phyloP scores from a whole-genome alignment of 257 asterid species.

The Cinchona pubescens region DNA sequence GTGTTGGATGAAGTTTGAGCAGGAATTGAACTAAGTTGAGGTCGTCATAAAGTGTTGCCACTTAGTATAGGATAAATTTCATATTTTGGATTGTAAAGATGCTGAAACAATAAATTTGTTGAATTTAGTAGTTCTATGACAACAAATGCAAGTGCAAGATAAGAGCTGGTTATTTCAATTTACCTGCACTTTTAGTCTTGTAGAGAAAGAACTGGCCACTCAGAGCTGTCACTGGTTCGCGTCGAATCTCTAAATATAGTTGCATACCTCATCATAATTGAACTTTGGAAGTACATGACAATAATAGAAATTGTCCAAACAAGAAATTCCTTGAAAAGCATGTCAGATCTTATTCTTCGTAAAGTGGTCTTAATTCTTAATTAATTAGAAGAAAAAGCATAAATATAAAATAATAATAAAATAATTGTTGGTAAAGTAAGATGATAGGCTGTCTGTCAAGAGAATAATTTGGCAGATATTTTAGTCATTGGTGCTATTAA shows the following conservation, averaged over 20 bases:
- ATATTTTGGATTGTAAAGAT: background rate
- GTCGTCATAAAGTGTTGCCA: background rate
- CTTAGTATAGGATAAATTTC: background rate
- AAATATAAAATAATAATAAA: too few relatives aligned
- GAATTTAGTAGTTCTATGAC: background rate
- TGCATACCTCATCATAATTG: background rate
- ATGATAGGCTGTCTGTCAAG: too few relatives aligned
- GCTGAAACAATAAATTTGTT: background rate
- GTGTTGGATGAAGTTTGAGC: background rate
- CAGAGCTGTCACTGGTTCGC: background rate
- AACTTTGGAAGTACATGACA: background rate
- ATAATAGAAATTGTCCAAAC: too few relatives aligned
- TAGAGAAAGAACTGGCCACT: too few relatives aligned
- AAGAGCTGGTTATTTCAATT: too few relatives aligned
- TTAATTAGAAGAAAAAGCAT: background rate
- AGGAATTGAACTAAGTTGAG: background rate
- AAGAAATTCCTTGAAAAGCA: background rate
- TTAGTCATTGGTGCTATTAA: too few relatives aligned
- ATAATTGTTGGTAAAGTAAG: too few relatives aligned
- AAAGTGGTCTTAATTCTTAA: background rate
- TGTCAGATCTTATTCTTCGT: background rate
- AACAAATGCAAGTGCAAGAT: too few relatives aligned
- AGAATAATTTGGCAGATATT: too few relatives aligned
- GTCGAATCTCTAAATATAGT: too few relatives aligned
- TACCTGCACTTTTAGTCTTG: too few relatives aligned